Percentiles rank a stretch among this genome's conserved stretches.
Evolutionary conservation across 495 filamentous ascomycete species (phyloP).

Genomic region (Aspergillus hancockii): DNA sequence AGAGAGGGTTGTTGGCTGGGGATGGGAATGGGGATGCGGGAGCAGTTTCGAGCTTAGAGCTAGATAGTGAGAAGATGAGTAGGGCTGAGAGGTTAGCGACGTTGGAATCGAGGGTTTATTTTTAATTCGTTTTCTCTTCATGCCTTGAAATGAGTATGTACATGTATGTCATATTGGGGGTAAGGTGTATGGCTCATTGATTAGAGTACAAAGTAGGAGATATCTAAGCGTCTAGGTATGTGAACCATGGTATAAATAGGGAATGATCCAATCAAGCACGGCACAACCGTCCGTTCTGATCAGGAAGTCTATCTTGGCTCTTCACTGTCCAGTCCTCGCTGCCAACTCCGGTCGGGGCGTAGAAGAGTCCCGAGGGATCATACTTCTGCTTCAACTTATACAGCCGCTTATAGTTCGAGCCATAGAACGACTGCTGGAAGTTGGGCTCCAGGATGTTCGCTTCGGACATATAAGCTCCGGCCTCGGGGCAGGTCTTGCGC

Average conservation of each 20-base stretch:
- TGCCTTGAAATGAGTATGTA: background rate
- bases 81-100: slow-evolving; percentile 15
- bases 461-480: slow-evolving; percentile 42
- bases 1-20: background rate
- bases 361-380: slow-evolving; percentile 58
- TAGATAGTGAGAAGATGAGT: slow-evolving; percentile 7
- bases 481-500: slow-evolving; percentile 42
- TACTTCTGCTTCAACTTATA: slow-evolving; percentile 51
- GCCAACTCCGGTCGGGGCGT: slow-evolving; percentile 54
- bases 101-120: slow-evolving; percentile 16
- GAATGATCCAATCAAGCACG: slow-evolving; percentile 17
- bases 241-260: background rate
- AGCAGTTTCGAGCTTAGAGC: background rate
- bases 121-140: slow-evolving; percentile 1
- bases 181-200: too few species aligned
- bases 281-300: slow-evolving; percentile 39
- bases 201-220: too few species aligned
- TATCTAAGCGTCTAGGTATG: background rate
- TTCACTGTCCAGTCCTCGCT: slow-evolving; percentile 51
- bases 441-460: slow-evolving; percentile 61
- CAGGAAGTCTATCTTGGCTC: slow-evolving; percentile 31
- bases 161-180: too few species aligned
- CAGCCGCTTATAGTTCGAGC: slow-evolving; percentile 53
- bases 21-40: background rate
- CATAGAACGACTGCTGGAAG: slow-evolving; percentile 65